Percentiles rank a stretch among this genome's conserved stretches.
Conservation (phyloP, 2,329 filamentous ascomycete genomes). For the Anthostomella pinea region DNA sequence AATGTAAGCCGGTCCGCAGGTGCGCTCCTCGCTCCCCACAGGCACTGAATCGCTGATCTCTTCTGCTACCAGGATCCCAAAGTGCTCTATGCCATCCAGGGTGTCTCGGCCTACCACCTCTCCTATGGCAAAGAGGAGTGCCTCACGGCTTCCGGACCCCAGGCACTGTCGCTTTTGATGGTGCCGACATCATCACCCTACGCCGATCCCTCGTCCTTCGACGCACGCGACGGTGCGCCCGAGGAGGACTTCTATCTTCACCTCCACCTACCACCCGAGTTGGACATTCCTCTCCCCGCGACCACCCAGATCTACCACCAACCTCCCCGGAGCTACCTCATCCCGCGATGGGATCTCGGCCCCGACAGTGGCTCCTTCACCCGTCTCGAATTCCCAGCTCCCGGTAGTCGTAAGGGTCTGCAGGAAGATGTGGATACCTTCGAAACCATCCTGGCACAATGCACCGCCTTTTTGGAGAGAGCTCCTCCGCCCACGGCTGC, state of each 20-base stretch:
- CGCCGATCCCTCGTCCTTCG: constrained; percentile 51
- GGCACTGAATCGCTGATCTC: constrained; percentile 8
- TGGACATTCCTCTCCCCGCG: constrained; percentile 88
- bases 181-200: constrained; percentile 83
- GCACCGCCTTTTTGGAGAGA: constrained; percentile 90
- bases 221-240: constrained; percentile 49
- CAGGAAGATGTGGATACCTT: constrained; percentile 96
- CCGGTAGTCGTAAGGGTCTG: constrained; percentile 68
- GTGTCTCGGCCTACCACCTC: constrained; percentile 89
- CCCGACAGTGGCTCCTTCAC: constrained; percentile 89
- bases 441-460: constrained; percentile 96
- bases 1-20: constrained; percentile 34
- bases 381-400: constrained; percentile 80
- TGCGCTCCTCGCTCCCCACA: too few relatives aligned
- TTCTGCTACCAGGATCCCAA: constrained; percentile 53
- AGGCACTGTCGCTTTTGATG: constrained; percentile 93
- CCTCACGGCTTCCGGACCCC: constrained; percentile 80
- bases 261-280: constrained; percentile 87
- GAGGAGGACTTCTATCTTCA: constrained; percentile 97
- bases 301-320: constrained; percentile 98
- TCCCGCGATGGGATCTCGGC: constrained; percentile 91
- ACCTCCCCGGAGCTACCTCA: constrained; percentile 86
- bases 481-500: constrained; percentile 57
- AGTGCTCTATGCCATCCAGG: constrained; percentile 69
- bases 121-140: constrained; percentile 80